Evolutionary conservation across 2,329 filamentous ascomycete genomes (phyloP), one percentile per base, ranked within the genome.

Genomic region (Sclerotinia trifoliorum): DNA sequence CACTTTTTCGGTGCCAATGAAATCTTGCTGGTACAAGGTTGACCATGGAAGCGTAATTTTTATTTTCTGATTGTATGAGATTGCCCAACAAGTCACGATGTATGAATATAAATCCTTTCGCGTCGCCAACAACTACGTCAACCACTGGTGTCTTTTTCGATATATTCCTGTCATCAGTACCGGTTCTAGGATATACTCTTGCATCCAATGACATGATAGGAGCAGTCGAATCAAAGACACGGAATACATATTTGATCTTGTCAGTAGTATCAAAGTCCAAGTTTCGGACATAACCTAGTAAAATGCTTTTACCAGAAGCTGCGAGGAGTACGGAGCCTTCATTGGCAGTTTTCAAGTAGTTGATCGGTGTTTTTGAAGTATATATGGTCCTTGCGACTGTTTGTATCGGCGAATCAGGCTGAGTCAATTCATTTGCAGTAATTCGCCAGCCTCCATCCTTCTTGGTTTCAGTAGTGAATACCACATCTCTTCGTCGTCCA

Each of bases 1-100:
- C 93, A 61, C 90, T 87, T 73, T 89, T 88, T 74, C 93, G 86
- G 79, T 99, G 95, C 95, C 95, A 99, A 78, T 98, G 95, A 65
- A 94, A 83, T 71, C 90, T 90, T 68, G 89, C 88, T 46, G 52
- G 86, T 79, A 73, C 81, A 80, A 75, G 80, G 78, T 64, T 78
- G 11, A 75, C 70, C n/a, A 71, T 74, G 49, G 72, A 67, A 10
- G 71, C 64, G 46, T 71, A n/a, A 32, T 60, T 70, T 35, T 72
- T 70, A 48, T 57, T 77, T 78, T 83, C 83, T 67, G 82, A 80
- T 51, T 76, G 78, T 69, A 79, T 75, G 56, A 76, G 81, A 70
- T 86, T 86, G 68, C 81, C 78, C 13, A 94, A 76, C 21, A 93
- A 81, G 78, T 96, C 90, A 70, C 90, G 87, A 78, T 96, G 97